Evolutionary conservation across 1,284 basidiomycete genomes (phyloP).

Genomic region (Boletus albobrunnescens): DNA sequence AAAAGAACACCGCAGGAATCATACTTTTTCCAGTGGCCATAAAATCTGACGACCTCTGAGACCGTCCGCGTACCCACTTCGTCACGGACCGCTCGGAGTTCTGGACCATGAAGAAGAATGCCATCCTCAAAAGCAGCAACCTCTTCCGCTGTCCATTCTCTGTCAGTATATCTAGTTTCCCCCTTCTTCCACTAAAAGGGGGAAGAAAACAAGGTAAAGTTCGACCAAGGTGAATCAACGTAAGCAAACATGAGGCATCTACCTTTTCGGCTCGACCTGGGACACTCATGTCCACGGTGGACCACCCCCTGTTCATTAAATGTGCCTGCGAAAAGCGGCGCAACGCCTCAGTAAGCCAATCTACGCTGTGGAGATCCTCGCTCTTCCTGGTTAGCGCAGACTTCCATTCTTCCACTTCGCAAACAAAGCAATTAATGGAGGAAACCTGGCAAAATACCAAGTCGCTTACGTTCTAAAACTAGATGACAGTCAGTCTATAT

Average conservation of each 20-base stretch:
- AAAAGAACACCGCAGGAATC: neutral
- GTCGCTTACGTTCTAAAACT: slow-evolving; percentile 30
- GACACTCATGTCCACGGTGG: slow-evolving; percentile 60
- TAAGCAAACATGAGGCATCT: slow-evolving; percentile 6
- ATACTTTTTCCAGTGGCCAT: slow-evolving; percentile 83
- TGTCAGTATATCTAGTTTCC: slow-evolving; percentile 65
- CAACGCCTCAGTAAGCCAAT: slow-evolving; percentile 72
- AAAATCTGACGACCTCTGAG: slow-evolving; percentile 78
- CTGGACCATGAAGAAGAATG: slow-evolving; percentile 67
- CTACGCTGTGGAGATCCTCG: slow-evolving; percentile 55
- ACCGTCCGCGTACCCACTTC: slow-evolving; percentile 69
- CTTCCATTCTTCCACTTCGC: slow-evolving; percentile 60
- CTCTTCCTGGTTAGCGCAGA: slow-evolving; percentile 46
- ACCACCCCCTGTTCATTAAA: slow-evolving; percentile 48
- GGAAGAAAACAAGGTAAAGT: slow-evolving; percentile 3
- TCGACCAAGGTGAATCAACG: slow-evolving; percentile 4
- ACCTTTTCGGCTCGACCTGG: slow-evolving; percentile 60
- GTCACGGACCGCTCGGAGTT: slow-evolving; percentile 73
- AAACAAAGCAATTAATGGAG: slow-evolving; percentile 9
- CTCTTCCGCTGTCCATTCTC: slow-evolving; percentile 71
- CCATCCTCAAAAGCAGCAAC: slow-evolving; percentile 72
- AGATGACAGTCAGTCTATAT: slow-evolving; percentile 14
- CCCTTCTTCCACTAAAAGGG: slow-evolving; percentile 63
- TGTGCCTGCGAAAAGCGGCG: slow-evolving; percentile 65
- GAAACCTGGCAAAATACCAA: neutral